Evolutionary conservation across 1,284 basidiomycete species (phyloP).

Genomic region (Xerocomus amazonicus): DNA sequence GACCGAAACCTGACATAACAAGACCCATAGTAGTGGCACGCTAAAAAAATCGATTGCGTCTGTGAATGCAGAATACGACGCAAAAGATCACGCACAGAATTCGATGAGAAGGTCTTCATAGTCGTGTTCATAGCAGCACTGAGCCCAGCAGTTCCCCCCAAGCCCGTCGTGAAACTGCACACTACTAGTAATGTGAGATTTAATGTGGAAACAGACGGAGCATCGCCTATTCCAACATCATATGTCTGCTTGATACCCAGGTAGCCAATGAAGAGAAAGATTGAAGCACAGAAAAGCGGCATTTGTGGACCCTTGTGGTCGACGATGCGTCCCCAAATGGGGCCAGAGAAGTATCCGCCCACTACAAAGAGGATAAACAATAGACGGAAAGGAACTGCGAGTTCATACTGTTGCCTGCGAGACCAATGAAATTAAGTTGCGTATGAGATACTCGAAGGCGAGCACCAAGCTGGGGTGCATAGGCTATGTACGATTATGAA

Average conservation of each 20-base stretch:
- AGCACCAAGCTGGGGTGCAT: slow-evolving; percentile 74
- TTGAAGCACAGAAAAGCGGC: slow-evolving; percentile 45
- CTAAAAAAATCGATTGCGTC: slow-evolving; percentile 30
- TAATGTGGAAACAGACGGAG: slow-evolving; percentile 18
- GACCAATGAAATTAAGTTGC: slow-evolving; percentile 68
- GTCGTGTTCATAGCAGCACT: slow-evolving; percentile 57
- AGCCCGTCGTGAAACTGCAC: slow-evolving; percentile 57
- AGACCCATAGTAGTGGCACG: slow-evolving; percentile 70
- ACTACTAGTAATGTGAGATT: slow-evolving; percentile 42
- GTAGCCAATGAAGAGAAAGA: slow-evolving; percentile 61
- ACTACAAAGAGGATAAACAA: slow-evolving; percentile 36
- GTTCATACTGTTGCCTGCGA: slow-evolving; percentile 58
- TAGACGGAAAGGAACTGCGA: slow-evolving; percentile 4
- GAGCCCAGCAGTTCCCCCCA: slow-evolving; percentile 59
- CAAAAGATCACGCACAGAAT: slow-evolving; percentile 36
- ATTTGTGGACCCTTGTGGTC: slow-evolving; percentile 61
- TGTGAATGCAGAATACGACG: not conserved
- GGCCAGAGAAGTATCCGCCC: slow-evolving; percentile 56
- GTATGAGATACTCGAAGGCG: slow-evolving; percentile 72
- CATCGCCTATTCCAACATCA: slow-evolving; percentile 41
- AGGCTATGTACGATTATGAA: slow-evolving; percentile 45
- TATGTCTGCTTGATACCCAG: slow-evolving; percentile 63
- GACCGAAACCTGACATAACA: slow-evolving; percentile 79
- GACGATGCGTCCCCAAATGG: slow-evolving; percentile 67
- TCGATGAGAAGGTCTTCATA: slow-evolving; percentile 62